Evolutionary conservation across 148 eudicot genomes (phyloP).

Genomic region (Heliamphora exappendiculata): DNA sequence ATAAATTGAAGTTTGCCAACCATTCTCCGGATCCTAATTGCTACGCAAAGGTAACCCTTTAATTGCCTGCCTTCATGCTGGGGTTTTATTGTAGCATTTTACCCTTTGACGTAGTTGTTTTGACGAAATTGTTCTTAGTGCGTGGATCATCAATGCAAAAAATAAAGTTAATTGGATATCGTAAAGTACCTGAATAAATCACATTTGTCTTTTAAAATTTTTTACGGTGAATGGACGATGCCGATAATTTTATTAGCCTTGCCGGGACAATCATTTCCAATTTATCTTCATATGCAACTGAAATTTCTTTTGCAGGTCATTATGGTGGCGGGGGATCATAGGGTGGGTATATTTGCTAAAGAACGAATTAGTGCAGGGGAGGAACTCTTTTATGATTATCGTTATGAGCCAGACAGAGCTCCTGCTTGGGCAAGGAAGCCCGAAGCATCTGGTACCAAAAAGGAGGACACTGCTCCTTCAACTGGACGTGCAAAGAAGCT

Average conservation of each 20-base stretch:
- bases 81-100: neutral
- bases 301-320: constrained; percentile 52
- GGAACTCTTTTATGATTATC: constrained; percentile 91
- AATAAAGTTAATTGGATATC: no score
- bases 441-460: constrained; percentile 69
- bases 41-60: constrained; percentile 69
- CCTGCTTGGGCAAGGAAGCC: constrained; percentile 98
- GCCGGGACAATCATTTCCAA: neutral
- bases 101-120: neutral
- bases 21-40: constrained; percentile 97
- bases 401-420: constrained; percentile 83
- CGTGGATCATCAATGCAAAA: no score
- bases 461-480: constrained; percentile 69
- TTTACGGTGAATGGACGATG: no score
- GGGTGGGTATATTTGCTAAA: constrained; percentile 97
- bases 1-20: constrained; percentile 93
- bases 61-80: neutral
- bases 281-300: neutral
- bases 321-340: constrained; percentile 95
- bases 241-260: neutral
- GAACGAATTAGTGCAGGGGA: constrained; percentile 80
- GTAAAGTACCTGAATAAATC: no score
- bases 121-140: no score
- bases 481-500: constrained; percentile 86
- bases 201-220: no score